A percentile compares a stretch with the other conserved stretches of the same genome.
Evolutionary conservation across 306 rosid species (phyloP).

Genomic region (Hippophae tibetana): DNA sequence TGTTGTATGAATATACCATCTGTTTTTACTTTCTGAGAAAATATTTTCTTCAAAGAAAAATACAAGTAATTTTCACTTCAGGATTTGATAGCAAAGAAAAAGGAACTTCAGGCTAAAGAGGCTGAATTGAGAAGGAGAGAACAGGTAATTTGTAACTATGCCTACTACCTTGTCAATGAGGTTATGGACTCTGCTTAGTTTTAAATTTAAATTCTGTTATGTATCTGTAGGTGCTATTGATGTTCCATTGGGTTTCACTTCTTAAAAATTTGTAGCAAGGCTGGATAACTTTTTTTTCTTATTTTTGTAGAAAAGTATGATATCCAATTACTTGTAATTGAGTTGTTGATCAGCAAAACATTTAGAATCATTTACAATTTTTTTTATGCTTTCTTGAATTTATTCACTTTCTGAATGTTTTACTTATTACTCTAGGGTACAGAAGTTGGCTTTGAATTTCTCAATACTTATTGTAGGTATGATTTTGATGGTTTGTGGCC

Average conservation of each 20-base stretch:
- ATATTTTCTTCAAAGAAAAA: conserved; percentile 4
- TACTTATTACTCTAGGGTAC: neutral
- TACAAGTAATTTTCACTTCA: conserved; percentile 15
- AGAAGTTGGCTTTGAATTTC: neutral
- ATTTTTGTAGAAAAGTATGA: neutral
- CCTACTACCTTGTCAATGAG: conserved; percentile 11
- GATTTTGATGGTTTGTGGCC: conserved; percentile 6
- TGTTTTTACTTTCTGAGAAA: conserved; percentile 12
- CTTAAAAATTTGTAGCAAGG: neutral
- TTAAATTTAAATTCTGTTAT: neutral
- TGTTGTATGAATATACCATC: conserved; percentile 6
- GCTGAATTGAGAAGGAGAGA: conserved; percentile 80
- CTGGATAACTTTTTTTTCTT: neutral
- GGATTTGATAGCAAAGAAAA: conserved; percentile 73
- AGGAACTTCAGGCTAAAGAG: conserved; percentile 77
- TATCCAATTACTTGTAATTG: neutral
- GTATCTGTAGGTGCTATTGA: neutral
- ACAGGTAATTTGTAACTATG: conserved; percentile 41
- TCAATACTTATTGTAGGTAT: neutral
- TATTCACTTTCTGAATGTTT: neutral
- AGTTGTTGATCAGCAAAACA: conserved; percentile 5
- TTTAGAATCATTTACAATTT: conserved; percentile 5
- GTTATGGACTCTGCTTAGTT: conserved; percentile 3
- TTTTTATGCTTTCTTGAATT: neutral
- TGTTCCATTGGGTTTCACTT: conserved; percentile 7